A percentile compares a stretch with the other conserved stretches of the same genome.
Conservation (phyloP, 106 monocot species). For the Platanthera zijinensis region DNA sequence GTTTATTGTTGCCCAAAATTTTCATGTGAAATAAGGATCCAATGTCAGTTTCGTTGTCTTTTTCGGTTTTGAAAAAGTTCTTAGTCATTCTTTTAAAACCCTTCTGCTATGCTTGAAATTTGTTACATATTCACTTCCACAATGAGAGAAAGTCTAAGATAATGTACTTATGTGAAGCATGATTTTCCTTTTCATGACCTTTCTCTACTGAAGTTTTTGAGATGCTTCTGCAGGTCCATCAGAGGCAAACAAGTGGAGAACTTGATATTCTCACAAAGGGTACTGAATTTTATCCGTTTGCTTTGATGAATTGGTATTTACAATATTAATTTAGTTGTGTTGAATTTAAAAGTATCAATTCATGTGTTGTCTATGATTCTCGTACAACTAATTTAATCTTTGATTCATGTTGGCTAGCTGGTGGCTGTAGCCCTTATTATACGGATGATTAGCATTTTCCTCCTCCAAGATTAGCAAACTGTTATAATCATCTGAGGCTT, state of each 20-base stretch:
- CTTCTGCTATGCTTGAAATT: not conserved
- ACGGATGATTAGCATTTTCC: no score
- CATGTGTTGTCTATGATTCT: no score
- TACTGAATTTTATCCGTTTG: slow-evolving; percentile 5
- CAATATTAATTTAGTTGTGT: not conserved
- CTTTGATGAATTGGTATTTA: not conserved
- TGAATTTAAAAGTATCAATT: no score
- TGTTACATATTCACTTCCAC: not conserved
- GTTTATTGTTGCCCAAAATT: not conserved
- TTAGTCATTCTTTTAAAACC: not conserved
- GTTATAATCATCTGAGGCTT: no score
- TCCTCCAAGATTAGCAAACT: no score
- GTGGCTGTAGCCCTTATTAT: no score
- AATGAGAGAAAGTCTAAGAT: not conserved
- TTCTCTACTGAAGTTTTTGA: slow-evolving; percentile 3
- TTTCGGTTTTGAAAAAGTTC: not conserved
- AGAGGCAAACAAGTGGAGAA: slow-evolving; percentile 12
- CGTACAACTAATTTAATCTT: no score
- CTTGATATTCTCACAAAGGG: slow-evolving; percentile 22
- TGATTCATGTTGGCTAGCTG: no score
- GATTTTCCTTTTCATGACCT: not conserved
- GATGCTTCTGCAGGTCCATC: slow-evolving; percentile 14
- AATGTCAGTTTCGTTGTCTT: not conserved
- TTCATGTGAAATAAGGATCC: not conserved
- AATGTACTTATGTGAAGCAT: not conserved